These are phyloP conservation scores for Hymenotorrendiella dingleyae DNA, from an alignment of 2,329 filamentous ascomycete genomes.

Conservation along the genomic window DNA sequence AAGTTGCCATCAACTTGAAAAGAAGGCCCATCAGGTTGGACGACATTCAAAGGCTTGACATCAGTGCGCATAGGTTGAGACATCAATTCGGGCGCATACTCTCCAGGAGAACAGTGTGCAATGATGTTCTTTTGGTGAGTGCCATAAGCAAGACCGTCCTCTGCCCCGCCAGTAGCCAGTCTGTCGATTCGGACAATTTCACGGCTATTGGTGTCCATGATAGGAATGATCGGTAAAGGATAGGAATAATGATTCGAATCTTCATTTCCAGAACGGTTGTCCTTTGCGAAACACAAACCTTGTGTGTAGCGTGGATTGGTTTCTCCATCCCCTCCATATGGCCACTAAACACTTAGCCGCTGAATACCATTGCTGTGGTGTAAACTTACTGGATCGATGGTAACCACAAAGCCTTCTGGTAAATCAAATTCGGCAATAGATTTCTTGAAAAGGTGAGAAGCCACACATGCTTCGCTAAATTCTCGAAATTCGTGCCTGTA, in stretches of 20 bases:
- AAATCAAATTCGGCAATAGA: constrained; percentile 57
- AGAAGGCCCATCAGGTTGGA: constrained; percentile 59
- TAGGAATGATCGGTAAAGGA: constrained; percentile 56
- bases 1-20: constrained; percentile 48
- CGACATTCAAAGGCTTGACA: constrained; percentile 56
- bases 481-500: constrained; percentile 54
- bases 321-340: constrained; percentile 48
- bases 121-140: constrained; percentile 19
- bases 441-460: constrained; percentile 50
- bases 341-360: no score
- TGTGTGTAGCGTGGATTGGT: constrained; percentile 47
- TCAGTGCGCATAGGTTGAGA: constrained; percentile 45
- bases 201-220: constrained; percentile 56
- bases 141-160: constrained; percentile 50
- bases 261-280: constrained; percentile 48
- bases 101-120: constrained; percentile 40
- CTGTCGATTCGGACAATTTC: constrained; percentile 64
- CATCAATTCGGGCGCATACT: constrained; percentile 61
- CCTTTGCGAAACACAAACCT: constrained; percentile 61
- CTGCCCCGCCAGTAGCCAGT: constrained; percentile 58
- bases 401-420: constrained; percentile 51
- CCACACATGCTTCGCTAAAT: constrained; percentile 49
- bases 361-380: no score
- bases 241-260: constrained; percentile 66
- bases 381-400: constrained; percentile 56